Base-by-base conservation (phyloP, 768 basidiomycete genomes). In the Termitomyces sp. region DNA sequence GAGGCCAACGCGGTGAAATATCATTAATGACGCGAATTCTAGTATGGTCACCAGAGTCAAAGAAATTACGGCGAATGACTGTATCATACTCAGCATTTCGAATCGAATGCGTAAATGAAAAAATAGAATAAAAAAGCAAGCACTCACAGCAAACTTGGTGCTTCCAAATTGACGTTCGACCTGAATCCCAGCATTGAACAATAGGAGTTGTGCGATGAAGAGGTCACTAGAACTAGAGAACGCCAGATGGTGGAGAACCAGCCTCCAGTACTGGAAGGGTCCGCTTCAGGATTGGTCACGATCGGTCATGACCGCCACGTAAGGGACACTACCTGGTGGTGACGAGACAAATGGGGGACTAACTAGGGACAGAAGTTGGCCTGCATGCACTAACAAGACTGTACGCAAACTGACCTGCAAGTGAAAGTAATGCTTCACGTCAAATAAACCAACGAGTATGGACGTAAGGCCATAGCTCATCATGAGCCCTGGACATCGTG, bases 151-250 rank as follows among this genome's bases (percentile, higher is more conserved):
- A 70, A 81, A 97, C 69, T 97, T 97, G 55, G 88, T 70, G 53
- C 85, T 85, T 11, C 95, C 94, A 64, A 93, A 97, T 41, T 84
- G 82, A 51, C 95, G 81, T 64, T 98, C 95, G 30, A 96, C 77
- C 24, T 78, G 79, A 1, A 90, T 67, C 2, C 80, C 83, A 19
- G 83, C 75, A 63, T 84, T 83, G 70, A 86, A 94, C 1, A 96
- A 70, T 5, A 93, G 56, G 24, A 96, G 60, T 57, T 88, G 83
- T 0, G 82, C 84, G 42, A 97, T 67, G 54, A 97, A 78, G 34
- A 98, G 77, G 64, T 96, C 92, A 53, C 88, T 88, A 0, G 92
- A 96, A 66, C 84, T 96, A 8, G 85, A 77, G 66, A 87, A 96
- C 1, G 83, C 87, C 17, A 90, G 59, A 58, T 89, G 87, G 67